Base-by-base conservation (phyloP, 345 rosid species). In the Pugionium cornutum region DNA sequence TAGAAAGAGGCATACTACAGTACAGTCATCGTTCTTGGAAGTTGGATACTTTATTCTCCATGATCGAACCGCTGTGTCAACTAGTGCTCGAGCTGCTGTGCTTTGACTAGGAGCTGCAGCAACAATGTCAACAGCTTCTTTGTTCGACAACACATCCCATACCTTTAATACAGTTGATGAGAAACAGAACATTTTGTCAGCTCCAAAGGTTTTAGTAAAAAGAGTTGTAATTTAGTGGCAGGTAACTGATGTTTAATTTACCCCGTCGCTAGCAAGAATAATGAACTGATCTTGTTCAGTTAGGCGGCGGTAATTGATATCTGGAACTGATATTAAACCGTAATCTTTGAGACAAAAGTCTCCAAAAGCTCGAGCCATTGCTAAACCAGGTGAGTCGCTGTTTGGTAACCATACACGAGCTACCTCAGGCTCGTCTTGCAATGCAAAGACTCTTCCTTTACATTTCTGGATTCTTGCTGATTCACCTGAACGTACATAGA, bases 321-420 rank as follows among this genome's bases (percentile, higher is more conserved):
- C 98, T 8, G 98, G 98, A 6, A 83, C 83, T 0, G 98, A 89
- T 68, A 89, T 92, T 69, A 92, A 74, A 55, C 98, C 98, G 69
- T 87, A 92, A 77, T 92, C 97, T 75, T 92, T 92, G n/a, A 92
- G 85, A 78, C 98, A 92, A 75, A 92, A 92, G 75, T 92, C 98
- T 9, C 98, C 98, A 77, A 92, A 89, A 70, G 98, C 98, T 82
- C 98, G 83, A 57, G 98, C 96, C 98, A 92, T 92, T 36, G 98
- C 98, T 76, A 92, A 78, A 68, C 98, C 98, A 56, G 98, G 98
- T 41, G 98, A 87, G 66, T 92, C 89, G 7, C 82, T 88, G 75
- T 89, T 86, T 53, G 98, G 98, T 82, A 92, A 77, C 98, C 98
- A 92, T 53, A 92, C 94, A 68, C 98, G 92, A 59, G 98, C 91